Conservation (phyloP, 2,329 filamentous ascomycete genomes). For the Pseudogymnoascus sp. region DNA sequence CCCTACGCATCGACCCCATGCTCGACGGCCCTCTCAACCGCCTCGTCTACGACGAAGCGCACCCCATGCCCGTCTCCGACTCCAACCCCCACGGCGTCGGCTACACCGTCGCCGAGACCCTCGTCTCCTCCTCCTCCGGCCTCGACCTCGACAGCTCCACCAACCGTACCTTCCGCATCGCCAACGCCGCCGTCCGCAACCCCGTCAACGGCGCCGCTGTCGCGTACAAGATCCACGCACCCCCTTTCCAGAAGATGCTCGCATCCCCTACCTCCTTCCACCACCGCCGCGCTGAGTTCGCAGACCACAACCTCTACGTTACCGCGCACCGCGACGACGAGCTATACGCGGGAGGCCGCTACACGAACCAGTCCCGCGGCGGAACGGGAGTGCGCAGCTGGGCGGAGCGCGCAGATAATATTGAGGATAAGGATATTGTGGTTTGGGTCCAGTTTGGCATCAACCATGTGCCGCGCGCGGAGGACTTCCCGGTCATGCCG, state of each 20-base stretch:
- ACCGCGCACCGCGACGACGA: conserved; percentile 45
- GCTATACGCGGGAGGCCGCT: conserved; percentile 45
- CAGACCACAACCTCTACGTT: conserved; percentile 46
- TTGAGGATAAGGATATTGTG: conserved; percentile 45
- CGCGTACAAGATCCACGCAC: conserved; percentile 46
- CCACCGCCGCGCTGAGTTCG: conserved; percentile 43
- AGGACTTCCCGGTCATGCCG: conserved; percentile 64
- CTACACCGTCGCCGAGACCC: conserved; percentile 41
- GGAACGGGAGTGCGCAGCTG: conserved; percentile 46
- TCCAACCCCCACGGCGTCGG: conserved; percentile 44
- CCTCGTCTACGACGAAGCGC: conserved; percentile 49
- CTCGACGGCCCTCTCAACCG: conserved; percentile 48
- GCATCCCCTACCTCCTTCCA: conserved; percentile 40
- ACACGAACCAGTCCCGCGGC: conserved; percentile 48
- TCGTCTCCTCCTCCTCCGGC: conserved; percentile 37
- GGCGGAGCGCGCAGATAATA: conserved; percentile 40
- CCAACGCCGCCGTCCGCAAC: conserved; percentile 43
- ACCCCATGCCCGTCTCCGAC: conserved; percentile 48
- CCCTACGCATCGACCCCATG: conserved; percentile 53
- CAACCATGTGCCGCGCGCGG: conserved; percentile 55
- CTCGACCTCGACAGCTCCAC: conserved; percentile 39
- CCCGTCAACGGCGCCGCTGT: conserved; percentile 45
- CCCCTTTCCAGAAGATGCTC: conserved; percentile 50
- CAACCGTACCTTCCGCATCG: conserved; percentile 50
- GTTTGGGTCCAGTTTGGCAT: conserved; percentile 51